phyloP scores from a whole-genome alignment of 768 basidiomycete genomes.

The Pleurotus giganteus region DNA sequence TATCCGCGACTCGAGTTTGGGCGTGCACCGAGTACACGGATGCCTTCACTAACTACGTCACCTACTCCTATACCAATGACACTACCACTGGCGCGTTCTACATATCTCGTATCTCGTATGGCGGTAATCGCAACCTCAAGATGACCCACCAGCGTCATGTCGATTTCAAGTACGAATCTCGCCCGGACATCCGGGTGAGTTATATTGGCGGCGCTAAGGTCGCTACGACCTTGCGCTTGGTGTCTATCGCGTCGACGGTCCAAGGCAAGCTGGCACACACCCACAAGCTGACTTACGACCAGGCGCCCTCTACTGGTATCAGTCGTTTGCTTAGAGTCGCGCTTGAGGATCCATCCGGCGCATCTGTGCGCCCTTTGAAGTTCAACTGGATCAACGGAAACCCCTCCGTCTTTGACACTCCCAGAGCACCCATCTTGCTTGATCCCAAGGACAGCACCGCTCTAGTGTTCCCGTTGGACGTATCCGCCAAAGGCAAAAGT shows the following conservation, averaged over 20 bases:
- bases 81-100: background rate
- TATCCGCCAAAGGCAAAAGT: background rate
- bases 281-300: background rate
- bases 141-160: constrained; percentile 4
- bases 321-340: constrained; percentile 1
- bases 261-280: background rate
- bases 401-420: background rate
- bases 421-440: background rate
- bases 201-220: constrained; percentile 1
- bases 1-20: background rate
- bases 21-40: background rate
- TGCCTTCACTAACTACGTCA: constrained; percentile 5
- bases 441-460: background rate
- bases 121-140: background rate
- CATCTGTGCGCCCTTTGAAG: background rate
- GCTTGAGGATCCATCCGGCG: background rate
- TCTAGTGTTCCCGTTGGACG: background rate
- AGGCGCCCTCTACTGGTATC: background rate
- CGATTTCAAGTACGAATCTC: background rate
- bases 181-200: background rate
- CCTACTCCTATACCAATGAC: constrained; percentile 4
- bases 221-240: background rate
- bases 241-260: background rate
- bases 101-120: background rate
- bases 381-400: constrained; percentile 1